A percentile compares a stretch with the other conserved stretches of the same genome.
These are phyloP conservation scores for Claviceps sp. DNA, from an alignment of 2,329 filamentous ascomycete species.

Conservation along the genomic window DNA sequence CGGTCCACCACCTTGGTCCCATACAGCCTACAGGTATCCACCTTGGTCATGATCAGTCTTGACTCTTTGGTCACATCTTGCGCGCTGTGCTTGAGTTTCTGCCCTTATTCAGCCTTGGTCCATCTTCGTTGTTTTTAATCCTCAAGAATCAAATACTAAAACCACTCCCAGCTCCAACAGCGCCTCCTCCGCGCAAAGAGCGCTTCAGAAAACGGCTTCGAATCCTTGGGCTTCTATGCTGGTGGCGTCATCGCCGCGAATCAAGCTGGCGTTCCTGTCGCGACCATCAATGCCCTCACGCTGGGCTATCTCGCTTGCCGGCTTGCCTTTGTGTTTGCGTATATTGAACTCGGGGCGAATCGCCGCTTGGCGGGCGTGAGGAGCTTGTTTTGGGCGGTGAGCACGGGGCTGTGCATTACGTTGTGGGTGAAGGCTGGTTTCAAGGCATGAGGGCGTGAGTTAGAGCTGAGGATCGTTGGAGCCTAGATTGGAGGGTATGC, in stretches of 20 bases:
- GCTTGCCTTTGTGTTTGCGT: constrained; percentile 26
- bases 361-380: constrained; percentile 23
- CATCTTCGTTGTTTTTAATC: too few relatives aligned
- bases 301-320: constrained; percentile 27
- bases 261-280: constrained; percentile 23
- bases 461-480: constrained; percentile 18
- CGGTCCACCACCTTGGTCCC: too few relatives aligned
- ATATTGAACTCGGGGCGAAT: constrained; percentile 30
- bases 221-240: constrained; percentile 30
- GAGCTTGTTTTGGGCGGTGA: constrained; percentile 23
- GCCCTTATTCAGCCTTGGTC: too few relatives aligned
- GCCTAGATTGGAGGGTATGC: constrained; percentile 17
- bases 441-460: constrained; percentile 5
- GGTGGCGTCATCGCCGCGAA: constrained; percentile 32
- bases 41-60: too few relatives aligned
- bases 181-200: constrained; percentile 39
- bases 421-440: constrained; percentile 30
- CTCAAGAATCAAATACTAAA: not conserved
- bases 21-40: too few relatives aligned
- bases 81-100: too few relatives aligned
- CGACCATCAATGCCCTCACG: constrained; percentile 26
- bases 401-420: constrained; percentile 19
- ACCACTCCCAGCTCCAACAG: constrained; percentile 32
- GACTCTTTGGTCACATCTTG: too few relatives aligned
- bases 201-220: constrained; percentile 29